Percentiles rank a stretch among this genome's conserved stretches.
Conservation (phyloP, 129 eudicot species). For the Dittrichia graveolens region DNA sequence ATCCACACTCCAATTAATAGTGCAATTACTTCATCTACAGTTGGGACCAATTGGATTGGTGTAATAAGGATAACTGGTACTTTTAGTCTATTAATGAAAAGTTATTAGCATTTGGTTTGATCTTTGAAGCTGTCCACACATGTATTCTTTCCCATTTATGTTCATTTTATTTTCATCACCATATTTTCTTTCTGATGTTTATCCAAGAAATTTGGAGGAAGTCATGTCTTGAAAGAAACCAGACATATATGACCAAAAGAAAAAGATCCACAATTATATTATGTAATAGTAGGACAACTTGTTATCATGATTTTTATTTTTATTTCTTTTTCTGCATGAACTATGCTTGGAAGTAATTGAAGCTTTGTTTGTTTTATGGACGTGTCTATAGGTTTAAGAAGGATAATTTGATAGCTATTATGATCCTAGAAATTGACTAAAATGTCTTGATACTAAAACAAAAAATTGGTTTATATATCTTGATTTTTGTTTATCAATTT, state of each 20-base stretch:
- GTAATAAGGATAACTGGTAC: constrained; percentile 20
- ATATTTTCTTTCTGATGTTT: constrained; percentile 19
- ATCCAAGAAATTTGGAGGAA: constrained; percentile 37
- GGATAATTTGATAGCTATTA: background rate
- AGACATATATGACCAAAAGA: constrained; percentile 25
- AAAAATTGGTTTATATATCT: constrained; percentile 3
- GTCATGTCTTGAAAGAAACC: constrained; percentile 40
- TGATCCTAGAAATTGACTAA: constrained; percentile 2
- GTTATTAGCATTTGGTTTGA: constrained; percentile 16
- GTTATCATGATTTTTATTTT: background rate
- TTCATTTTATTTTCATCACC: constrained; percentile 22
- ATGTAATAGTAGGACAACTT: background rate
- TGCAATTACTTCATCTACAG: constrained; percentile 14
- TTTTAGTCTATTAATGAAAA: constrained; percentile 15
- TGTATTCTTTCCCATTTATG: constrained; percentile 37
- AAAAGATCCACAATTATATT: constrained; percentile 6
- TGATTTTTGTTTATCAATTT: background rate
- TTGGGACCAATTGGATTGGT: constrained; percentile 25
- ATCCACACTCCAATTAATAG: constrained; percentile 19
- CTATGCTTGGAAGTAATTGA: background rate
- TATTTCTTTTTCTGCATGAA: background rate
- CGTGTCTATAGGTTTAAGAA: background rate
- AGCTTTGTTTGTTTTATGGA: constrained; percentile 8
- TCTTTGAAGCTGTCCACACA: constrained; percentile 33
- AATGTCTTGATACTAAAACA: constrained; percentile 14